These are phyloP conservation scores for Flaveria floridana DNA, from an alignment of 140 eudicot genomes.

Conservation along the genomic window DNA sequence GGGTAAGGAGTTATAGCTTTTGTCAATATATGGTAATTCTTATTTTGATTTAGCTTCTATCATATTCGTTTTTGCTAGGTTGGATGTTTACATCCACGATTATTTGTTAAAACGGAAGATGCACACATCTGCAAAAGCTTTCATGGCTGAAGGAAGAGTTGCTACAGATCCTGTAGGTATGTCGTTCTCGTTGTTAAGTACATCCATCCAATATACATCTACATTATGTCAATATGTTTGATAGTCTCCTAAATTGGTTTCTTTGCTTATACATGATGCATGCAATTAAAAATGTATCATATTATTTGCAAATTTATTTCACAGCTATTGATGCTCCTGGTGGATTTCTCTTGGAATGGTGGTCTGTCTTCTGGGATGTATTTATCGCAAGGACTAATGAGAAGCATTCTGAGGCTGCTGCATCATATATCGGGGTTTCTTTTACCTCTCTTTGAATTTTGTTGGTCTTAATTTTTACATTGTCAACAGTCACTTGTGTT, in stretches of 20 bases:
- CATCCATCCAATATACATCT: not conserved
- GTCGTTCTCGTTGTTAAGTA: constrained; percentile 2
- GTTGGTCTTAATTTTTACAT: not conserved
- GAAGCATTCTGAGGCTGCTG: constrained; percentile 97
- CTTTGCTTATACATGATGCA: constrained; percentile 19
- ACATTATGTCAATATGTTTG: not conserved
- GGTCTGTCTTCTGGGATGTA: constrained; percentile 99
- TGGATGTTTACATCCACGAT: constrained; percentile 97
- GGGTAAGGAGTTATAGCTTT: not conserved
- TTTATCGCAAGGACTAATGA: constrained; percentile 97
- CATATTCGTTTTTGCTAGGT: constrained; percentile 48
- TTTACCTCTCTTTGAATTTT: not conserved
- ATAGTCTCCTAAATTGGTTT: not conserved
- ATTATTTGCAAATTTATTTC: not conserved
- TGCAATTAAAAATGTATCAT: not conserved
- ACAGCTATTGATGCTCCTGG: constrained; percentile 99
- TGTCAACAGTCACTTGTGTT: not conserved
- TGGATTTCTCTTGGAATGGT: constrained; percentile 98
- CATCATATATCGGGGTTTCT: constrained; percentile 84
- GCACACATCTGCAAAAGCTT: constrained; percentile 94
- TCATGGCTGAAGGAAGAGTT: constrained; percentile 97
- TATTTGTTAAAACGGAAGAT: constrained; percentile 81
- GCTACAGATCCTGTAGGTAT: constrained; percentile 97
- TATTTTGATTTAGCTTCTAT: not conserved
- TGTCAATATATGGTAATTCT: not conserved